These are phyloP conservation scores for Cardamine resedifolia DNA, from an alignment of 345 rosid species.

Conservation along the genomic window DNA sequence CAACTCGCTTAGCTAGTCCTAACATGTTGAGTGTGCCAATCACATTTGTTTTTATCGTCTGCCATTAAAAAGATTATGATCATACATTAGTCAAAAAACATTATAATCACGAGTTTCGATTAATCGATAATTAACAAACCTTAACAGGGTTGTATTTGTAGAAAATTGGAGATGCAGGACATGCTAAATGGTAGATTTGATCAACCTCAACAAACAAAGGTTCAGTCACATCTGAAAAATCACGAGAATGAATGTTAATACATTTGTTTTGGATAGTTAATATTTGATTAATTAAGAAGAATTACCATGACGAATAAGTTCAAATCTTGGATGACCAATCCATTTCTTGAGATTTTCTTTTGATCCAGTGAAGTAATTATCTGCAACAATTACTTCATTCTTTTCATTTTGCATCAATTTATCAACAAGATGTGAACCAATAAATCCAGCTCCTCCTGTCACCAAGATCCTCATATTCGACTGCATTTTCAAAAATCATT, in stretches of 20 bases:
- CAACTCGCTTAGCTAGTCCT: conserved; percentile 89
- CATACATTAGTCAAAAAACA: not conserved
- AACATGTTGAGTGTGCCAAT: conserved; percentile 86
- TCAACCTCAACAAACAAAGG: conserved; percentile 84
- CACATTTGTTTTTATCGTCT: conserved; percentile 88
- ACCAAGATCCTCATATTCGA: conserved; percentile 92
- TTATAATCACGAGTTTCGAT: not conserved
- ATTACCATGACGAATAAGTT: conserved; percentile 90
- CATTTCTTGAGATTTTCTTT: conserved; percentile 84
- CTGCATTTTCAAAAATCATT: conserved; percentile 42
- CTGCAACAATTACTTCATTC: conserved; percentile 86
- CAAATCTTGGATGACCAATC: conserved; percentile 96
- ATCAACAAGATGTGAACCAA: conserved; percentile 92
- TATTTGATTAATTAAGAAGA: conserved; percentile 7
- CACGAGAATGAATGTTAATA: not conserved
- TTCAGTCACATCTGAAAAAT: conserved; percentile 68
- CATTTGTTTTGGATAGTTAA: not conserved
- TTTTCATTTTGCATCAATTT: conserved; percentile 86
- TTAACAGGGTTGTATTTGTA: conserved; percentile 91
- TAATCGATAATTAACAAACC: conserved; percentile 44
- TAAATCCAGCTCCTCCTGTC: conserved; percentile 96
- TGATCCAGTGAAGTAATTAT: conserved; percentile 92
- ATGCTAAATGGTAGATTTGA: conserved; percentile 93
- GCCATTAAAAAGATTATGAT: conserved; percentile 9
- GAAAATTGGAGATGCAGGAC: conserved; percentile 97